These are phyloP conservation scores for Diospyros lotus DNA, from an alignment of 148 eudicot genomes.

Conservation along the genomic window DNA sequence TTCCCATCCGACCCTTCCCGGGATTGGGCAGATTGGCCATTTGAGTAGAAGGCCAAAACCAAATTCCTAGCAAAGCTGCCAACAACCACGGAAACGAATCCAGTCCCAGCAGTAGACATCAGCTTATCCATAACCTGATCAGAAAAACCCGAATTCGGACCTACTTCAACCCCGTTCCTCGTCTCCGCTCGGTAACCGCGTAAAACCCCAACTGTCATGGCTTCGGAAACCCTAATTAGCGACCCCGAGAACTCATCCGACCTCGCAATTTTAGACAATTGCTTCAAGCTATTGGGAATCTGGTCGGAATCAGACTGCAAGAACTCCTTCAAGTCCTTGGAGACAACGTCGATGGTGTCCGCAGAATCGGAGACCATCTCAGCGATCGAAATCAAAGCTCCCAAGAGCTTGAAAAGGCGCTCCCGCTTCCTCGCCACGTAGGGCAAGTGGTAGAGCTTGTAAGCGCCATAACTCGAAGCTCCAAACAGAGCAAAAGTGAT, in stretches of 20 bases:
- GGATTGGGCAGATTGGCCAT: conserved; percentile 15
- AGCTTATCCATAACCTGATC: conserved; percentile 60
- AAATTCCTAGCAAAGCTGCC: conserved; percentile 88
- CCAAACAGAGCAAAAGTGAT: conserved; percentile 51
- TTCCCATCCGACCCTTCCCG: conserved; percentile 20
- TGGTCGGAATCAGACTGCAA: conserved; percentile 62
- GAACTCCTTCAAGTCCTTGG: conserved; percentile 72
- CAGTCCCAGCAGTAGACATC: conserved; percentile 60
- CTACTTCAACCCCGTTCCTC: conserved; percentile 25
- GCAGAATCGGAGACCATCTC: conserved; percentile 74
- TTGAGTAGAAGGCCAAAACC: conserved; percentile 52
- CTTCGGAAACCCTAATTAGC: conserved; percentile 46
- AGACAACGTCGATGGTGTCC: conserved; percentile 51
- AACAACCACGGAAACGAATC: conserved; percentile 73
- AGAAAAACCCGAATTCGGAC: conserved; percentile 22
- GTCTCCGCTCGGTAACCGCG: conserved; percentile 40
- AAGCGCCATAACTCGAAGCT: conserved; percentile 59
- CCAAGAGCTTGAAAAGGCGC: conserved; percentile 42
- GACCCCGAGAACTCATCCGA: conserved; percentile 64
- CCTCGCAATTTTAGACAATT: conserved; percentile 58
- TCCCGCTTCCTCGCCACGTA: conserved; percentile 49
- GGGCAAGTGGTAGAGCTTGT: conserved; percentile 54
- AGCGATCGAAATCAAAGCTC: conserved; percentile 40
- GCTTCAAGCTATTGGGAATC: conserved; percentile 80
- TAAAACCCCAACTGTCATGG: conserved; percentile 53